Conservation (phyloP, 306 rosid genomes). For the Lagenaria siceraria region DNA sequence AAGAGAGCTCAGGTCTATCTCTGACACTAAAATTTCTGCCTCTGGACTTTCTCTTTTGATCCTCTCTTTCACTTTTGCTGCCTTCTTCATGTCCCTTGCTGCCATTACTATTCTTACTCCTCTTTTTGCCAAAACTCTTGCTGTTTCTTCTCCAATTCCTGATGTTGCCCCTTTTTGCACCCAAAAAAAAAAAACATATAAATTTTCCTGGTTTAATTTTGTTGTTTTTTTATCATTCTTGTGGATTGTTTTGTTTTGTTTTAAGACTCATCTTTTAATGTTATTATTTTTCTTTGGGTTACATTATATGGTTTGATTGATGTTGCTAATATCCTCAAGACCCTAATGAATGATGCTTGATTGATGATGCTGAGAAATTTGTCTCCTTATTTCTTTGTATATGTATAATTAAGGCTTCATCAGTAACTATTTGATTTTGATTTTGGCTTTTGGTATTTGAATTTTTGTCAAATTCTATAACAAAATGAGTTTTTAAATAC, state of each 20-base stretch:
- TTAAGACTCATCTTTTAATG: not conserved
- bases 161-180: conserved; percentile 58
- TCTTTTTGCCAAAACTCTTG: conserved; percentile 77
- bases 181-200: not conserved
- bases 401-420: not conserved
- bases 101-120: conserved; percentile 78
- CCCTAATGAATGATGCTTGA: not conserved
- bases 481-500: too few relatives aligned
- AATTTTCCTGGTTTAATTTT: too few relatives aligned
- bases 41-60: conserved; percentile 53
- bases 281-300: not conserved
- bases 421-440: too few relatives aligned
- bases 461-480: too few relatives aligned
- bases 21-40: conserved; percentile 52
- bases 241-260: not conserved
- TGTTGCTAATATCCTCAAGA: not conserved
- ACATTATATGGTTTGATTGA: not conserved
- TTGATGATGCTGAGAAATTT: not conserved
- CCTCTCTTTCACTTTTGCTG: conserved; percentile 40
- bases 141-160: conserved; percentile 95
- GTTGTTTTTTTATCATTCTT: not conserved
- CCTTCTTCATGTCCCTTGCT: conserved; percentile 70
- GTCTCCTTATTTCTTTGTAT: not conserved
- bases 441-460: too few relatives aligned
- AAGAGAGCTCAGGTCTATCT: conserved; percentile 80